These are phyloP conservation scores for Talaromyces piceae DNA, from an alignment of 2,329 filamentous ascomycete species.

Conservation along the genomic window DNA sequence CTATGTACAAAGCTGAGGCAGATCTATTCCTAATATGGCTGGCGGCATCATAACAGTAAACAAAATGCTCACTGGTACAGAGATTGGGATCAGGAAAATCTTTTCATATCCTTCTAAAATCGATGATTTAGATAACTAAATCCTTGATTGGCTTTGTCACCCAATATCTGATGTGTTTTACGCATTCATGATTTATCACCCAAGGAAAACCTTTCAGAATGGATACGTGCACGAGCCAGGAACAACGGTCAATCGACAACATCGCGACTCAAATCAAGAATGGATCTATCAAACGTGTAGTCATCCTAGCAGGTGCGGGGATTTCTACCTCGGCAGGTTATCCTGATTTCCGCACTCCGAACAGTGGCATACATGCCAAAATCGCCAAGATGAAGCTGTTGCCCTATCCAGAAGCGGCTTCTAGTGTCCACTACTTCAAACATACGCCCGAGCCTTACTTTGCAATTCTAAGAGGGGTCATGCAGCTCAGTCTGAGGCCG, in stretches of 20 bases:
- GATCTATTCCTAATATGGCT: too few relatives aligned
- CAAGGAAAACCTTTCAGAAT: too few relatives aligned
- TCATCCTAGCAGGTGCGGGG: conserved; percentile 58
- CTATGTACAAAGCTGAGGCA: too few relatives aligned
- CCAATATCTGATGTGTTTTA: too few relatives aligned
- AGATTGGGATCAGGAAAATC: too few relatives aligned
- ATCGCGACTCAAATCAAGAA: conserved; percentile 14
- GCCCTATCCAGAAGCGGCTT: conserved; percentile 77
- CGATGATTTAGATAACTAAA: too few relatives aligned
- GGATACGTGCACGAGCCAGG: not conserved
- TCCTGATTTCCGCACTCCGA: conserved; percentile 79
- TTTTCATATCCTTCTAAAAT: too few relatives aligned
- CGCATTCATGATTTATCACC: too few relatives aligned
- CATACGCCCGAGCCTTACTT: conserved; percentile 77
- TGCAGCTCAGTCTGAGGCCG: conserved; percentile 74
- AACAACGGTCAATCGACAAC: not conserved
- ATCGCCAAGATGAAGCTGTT: conserved; percentile 64
- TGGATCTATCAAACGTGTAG: conserved; percentile 14
- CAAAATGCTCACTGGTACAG: too few relatives aligned
- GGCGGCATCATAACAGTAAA: too few relatives aligned
- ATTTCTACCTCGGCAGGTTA: conserved; percentile 55
- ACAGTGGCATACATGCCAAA: conserved; percentile 79
- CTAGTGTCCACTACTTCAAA: conserved; percentile 76
- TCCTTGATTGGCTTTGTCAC: too few relatives aligned
- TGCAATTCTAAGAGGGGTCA: conserved; percentile 72